phyloP scores from a whole-genome alignment of 164 flowering plant species.

The Paratinospora sagittata region DNA sequence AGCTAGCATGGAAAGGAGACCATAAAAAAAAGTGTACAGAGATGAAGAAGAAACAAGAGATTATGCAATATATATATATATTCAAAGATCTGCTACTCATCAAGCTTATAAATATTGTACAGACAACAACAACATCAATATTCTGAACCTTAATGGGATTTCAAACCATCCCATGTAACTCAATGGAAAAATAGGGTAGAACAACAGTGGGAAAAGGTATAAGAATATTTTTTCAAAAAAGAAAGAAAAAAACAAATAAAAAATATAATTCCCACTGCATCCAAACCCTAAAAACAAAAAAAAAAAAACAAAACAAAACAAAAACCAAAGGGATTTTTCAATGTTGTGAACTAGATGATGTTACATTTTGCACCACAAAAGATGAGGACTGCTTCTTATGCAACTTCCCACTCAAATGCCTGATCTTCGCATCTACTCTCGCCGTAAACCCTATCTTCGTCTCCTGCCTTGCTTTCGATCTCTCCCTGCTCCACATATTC shows the following conservation, averaged over 20 bases:
- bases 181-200: conserved; percentile 9
- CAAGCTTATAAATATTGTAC: conserved; percentile 32
- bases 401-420: conserved; percentile 62
- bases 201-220: conserved; percentile 5
- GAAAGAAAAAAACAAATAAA: background rate
- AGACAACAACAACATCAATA: conserved; percentile 22
- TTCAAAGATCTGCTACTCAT: conserved; percentile 18
- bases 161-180: conserved; percentile 9
- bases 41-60: background rate
- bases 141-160: background rate
- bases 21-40: background rate
- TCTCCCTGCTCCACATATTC: conserved; percentile 78
- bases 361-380: conserved; percentile 9
- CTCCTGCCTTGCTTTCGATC: conserved; percentile 75
- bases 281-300: background rate
- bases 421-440: conserved; percentile 89
- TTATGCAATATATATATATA: background rate
- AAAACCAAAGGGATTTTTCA: background rate
- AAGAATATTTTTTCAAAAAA: background rate
- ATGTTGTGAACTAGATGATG: conserved; percentile 21
- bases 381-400: conserved; percentile 47
- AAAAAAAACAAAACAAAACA: background rate
- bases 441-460: conserved; percentile 97
- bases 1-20: background rate
- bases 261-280: conserved; percentile 1